Evolutionary conservation across 2,329 filamentous ascomycete genomes (phyloP).

Genomic region (Venturia pyrina): DNA sequence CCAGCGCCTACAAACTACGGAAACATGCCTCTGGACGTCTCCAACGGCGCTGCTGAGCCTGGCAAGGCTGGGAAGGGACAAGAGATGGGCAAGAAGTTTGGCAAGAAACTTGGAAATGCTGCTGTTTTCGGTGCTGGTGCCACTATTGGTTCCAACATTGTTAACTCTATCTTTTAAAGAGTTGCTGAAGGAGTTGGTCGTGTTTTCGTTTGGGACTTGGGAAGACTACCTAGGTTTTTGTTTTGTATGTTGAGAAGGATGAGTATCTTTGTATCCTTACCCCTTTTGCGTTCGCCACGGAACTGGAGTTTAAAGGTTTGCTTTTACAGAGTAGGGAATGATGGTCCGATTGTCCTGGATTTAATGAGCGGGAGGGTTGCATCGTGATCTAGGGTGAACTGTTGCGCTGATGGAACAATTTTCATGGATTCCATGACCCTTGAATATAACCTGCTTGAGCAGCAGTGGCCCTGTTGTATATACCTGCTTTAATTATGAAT

Average conservation of each 20-base stretch:
- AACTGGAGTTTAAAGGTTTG: not conserved
- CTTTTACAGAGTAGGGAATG: not conserved
- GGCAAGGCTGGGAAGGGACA: slow-evolving; percentile 53
- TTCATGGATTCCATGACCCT: not conserved
- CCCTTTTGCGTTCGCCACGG: no score
- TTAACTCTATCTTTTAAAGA: slow-evolving; percentile 78
- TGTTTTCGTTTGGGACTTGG: not conserved
- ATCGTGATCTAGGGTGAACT: not conserved
- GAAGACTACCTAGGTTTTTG: not conserved
- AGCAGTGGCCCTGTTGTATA: not conserved
- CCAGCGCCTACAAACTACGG: slow-evolving; percentile 48
- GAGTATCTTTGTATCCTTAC: no score
- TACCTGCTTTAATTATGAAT: not conserved
- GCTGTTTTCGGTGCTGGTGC: slow-evolving; percentile 91
- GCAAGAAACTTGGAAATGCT: slow-evolving; percentile 80
- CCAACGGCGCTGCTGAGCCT: slow-evolving; percentile 39
- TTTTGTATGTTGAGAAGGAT: not conserved
- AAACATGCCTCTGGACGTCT: slow-evolving; percentile 67
- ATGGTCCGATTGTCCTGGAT: not conserved
- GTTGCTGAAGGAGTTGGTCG: not conserved
- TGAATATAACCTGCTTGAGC: not conserved
- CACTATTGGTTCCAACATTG: slow-evolving; percentile 79
- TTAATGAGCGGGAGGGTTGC: not conserved
- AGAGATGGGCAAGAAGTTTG: slow-evolving; percentile 84
- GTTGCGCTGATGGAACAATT: not conserved